Evolutionary conservation across 1,139 yeast species (phyloP).

Genomic region (Schizosaccharomyces versatilis): DNA sequence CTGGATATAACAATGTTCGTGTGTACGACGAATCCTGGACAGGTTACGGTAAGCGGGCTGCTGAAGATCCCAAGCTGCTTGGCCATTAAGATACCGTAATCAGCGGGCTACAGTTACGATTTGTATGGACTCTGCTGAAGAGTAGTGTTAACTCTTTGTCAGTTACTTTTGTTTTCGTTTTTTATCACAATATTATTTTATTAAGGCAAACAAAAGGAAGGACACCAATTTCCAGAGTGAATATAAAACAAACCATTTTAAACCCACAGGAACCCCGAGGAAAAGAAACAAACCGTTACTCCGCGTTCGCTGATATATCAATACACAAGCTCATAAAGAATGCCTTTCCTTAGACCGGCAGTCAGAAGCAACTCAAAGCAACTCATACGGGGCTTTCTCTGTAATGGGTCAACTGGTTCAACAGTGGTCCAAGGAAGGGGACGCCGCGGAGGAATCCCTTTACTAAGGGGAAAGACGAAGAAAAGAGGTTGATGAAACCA

Average conservation of each 20-base stretch:
- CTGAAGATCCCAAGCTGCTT: background rate
- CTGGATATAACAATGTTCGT: background rate
- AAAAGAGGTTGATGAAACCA: background rate
- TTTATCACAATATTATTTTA: background rate
- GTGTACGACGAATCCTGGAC: slow-evolving; percentile 17
- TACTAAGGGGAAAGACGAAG: background rate
- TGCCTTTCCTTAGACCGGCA: background rate
- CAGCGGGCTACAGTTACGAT: background rate
- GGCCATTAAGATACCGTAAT: background rate
- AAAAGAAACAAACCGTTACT: too few species aligned
- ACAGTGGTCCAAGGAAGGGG: background rate
- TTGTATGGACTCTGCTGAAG: background rate
- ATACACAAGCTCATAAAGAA: background rate
- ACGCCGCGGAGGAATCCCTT: background rate
- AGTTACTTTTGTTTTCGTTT: background rate
- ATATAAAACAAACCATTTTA: too few species aligned
- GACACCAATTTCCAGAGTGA: too few species aligned
- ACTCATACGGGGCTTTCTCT: background rate
- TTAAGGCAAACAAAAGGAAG: background rate
- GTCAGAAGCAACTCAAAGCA: background rate
- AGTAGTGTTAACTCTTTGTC: background rate
- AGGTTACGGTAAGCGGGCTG: background rate
- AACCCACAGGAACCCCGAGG: too few species aligned
- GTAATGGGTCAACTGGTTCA: background rate
- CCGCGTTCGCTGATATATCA: too few species aligned